Evolutionary conservation across 805 yeast species (phyloP).

Genomic region (Saccharomycodes ludwigii): DNA sequence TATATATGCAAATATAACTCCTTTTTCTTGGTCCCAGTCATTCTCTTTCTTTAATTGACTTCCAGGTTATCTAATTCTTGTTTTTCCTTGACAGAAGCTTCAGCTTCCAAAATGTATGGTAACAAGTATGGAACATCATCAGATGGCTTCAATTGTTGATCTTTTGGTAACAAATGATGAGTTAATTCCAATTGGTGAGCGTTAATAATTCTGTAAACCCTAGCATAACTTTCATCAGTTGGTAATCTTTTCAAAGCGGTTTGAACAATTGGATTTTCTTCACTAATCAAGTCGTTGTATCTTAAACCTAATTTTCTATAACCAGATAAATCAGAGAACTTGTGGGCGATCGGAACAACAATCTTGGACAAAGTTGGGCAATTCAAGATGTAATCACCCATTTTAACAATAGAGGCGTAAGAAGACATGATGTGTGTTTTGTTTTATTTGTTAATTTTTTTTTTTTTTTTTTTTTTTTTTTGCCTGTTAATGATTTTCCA

Average conservation of each 20-base stretch:
- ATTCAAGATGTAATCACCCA: constrained; percentile 67
- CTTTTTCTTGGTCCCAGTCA: too few species aligned
- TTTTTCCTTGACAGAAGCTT: constrained; percentile 82
- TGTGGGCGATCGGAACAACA: constrained; percentile 67
- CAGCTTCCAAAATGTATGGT: constrained; percentile 88
- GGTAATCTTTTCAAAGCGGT: constrained; percentile 85
- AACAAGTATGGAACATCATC: constrained; percentile 75
- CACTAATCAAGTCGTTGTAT: constrained; percentile 76
- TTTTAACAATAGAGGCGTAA: constrained; percentile 56
- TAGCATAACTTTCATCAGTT: constrained; percentile 69
- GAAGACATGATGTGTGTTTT: constrained; percentile 24
- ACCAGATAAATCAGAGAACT: constrained; percentile 66
- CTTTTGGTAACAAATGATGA: constrained; percentile 74
- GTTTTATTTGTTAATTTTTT: neutral
- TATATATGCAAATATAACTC: too few species aligned
- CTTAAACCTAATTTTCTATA: constrained; percentile 92
- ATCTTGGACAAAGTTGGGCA: constrained; percentile 69
- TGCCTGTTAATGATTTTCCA: neutral
- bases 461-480: constrained; percentile 1
- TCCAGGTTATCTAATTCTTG: constrained; percentile 73
- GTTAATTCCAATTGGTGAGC: constrained; percentile 82
- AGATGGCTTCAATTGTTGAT: constrained; percentile 64
- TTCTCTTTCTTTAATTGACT: constrained; percentile 16
- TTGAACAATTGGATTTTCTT: constrained; percentile 79
- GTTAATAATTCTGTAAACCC: constrained; percentile 83